A percentile compares a stretch with the other conserved stretches of the same genome.
Evolutionary conservation across 2,329 filamentous ascomycete genomes (phyloP).

Genomic region (Zymoseptoria ardabiliae): DNA sequence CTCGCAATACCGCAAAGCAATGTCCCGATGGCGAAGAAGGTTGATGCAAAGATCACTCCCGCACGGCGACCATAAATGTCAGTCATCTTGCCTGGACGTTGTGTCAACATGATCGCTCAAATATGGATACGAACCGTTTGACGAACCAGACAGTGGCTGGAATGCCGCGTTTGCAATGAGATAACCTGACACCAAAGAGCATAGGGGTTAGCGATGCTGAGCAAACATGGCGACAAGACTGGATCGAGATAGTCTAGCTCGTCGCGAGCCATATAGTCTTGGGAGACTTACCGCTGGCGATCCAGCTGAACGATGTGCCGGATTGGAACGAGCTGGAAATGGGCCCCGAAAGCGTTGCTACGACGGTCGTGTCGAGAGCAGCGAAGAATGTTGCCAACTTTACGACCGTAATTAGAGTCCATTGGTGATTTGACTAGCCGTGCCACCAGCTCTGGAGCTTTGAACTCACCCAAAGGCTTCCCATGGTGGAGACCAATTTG

Average conservation of each 20-base stretch:
- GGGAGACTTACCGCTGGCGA: slow-evolving; percentile 53
- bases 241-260: no score
- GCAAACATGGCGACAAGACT: no score
- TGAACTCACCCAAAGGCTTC: slow-evolving; percentile 38
- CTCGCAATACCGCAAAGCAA: slow-evolving; percentile 71
- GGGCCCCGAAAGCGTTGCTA: slow-evolving; percentile 75
- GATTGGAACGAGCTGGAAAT: slow-evolving; percentile 80
- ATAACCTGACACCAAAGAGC: slow-evolving; percentile 44
- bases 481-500: slow-evolving; percentile 43
- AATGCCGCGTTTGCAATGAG: slow-evolving; percentile 81
- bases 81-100: slow-evolving; percentile 55
- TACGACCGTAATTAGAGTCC: background rate
- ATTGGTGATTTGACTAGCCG: background rate
- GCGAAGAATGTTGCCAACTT: slow-evolving; percentile 47
- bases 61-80: slow-evolving; percentile 79
- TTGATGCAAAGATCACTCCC: slow-evolving; percentile 70
- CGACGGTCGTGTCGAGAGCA: slow-evolving; percentile 68
- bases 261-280: no score
- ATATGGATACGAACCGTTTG: background rate
- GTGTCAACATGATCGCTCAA: background rate
- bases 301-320: slow-evolving; percentile 75
- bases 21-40: slow-evolving; percentile 74
- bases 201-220: no score
- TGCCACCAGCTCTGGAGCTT: background rate
- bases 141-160: slow-evolving; percentile 64